phyloP scores from a whole-genome alignment of 2,329 filamentous ascomycete genomes.

The Lecanicillium sp. region DNA sequence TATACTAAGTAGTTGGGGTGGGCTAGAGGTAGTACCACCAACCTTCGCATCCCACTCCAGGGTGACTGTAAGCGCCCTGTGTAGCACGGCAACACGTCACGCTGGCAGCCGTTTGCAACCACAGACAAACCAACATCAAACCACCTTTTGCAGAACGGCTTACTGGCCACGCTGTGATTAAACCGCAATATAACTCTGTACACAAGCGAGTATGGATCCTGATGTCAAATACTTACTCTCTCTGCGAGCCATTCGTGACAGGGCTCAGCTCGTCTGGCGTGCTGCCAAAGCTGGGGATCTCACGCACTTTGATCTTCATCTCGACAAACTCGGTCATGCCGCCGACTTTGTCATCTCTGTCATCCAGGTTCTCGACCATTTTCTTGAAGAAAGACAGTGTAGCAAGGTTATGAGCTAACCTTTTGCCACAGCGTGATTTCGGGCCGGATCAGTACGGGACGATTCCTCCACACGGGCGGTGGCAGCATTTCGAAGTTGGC shows the following conservation, averaged over 20 bases:
- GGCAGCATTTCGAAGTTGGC: slow-evolving; percentile 57
- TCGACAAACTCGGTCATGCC: slow-evolving; percentile 26
- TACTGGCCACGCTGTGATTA: too few relatives aligned
- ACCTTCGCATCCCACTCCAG: too few relatives aligned
- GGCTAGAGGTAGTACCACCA: too few relatives aligned
- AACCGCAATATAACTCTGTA: too few relatives aligned
- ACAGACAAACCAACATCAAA: too few relatives aligned
- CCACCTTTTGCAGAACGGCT: too few relatives aligned
- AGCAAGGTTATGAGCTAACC: slow-evolving; percentile 4
- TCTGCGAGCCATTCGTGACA: slow-evolving; percentile 27
- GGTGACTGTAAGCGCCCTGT: too few relatives aligned
- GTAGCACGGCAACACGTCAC: too few relatives aligned
- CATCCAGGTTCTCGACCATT: slow-evolving; percentile 27
- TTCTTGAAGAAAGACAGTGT: not conserved
- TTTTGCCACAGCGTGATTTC: slow-evolving; percentile 35
- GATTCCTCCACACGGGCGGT: slow-evolving; percentile 50
- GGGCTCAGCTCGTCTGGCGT: slow-evolving; percentile 22
- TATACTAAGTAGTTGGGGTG: too few relatives aligned
- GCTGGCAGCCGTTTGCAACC: too few relatives aligned
- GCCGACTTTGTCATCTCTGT: slow-evolving; percentile 34
- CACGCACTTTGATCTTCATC: slow-evolving; percentile 33
- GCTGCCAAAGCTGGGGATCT: slow-evolving; percentile 30
- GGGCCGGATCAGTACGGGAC: slow-evolving; percentile 35
- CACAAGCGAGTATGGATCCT: slow-evolving; percentile 4
- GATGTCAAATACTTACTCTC: slow-evolving; percentile 23